Evolutionary conservation across 1,284 basidiomycete species (phyloP).

Genomic region (Porodaedalea pini): DNA sequence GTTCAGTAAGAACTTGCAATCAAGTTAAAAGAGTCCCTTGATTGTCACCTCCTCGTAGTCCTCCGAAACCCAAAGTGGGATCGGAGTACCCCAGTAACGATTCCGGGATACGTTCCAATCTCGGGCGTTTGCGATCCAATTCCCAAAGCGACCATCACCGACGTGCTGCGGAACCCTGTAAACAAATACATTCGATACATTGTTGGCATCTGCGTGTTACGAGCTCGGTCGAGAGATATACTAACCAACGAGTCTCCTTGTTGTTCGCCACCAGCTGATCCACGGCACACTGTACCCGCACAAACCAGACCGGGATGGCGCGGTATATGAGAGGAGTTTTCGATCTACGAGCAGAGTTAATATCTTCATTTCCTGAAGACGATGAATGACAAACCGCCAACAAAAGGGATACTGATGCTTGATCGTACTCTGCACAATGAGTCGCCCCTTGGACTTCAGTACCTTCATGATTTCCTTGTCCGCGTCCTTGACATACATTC

Average conservation of each 20-base stretch:
- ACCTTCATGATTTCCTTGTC: constrained; percentile 94
- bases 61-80: constrained; percentile 95
- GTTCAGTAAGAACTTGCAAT: constrained; percentile 1
- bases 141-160: constrained; percentile 92
- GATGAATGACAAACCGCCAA: constrained; percentile 65
- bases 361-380: neutral
- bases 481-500: constrained; percentile 92
- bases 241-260: constrained; percentile 84
- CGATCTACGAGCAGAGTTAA: constrained; percentile 51
- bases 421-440: constrained; percentile 85
- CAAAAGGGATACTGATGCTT: constrained; percentile 97
- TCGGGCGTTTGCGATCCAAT: constrained; percentile 95
- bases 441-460: constrained; percentile 82
- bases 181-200: neutral
- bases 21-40: neutral
- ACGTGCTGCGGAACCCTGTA: constrained; percentile 88
- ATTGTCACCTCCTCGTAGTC: constrained; percentile 81
- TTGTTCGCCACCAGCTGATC: constrained; percentile 92
- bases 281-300: constrained; percentile 81
- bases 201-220: neutral
- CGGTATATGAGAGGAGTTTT: constrained; percentile 96
- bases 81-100: constrained; percentile 98
- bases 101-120: constrained; percentile 99
- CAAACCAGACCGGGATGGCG: constrained; percentile 95
- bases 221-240: neutral